These are phyloP conservation scores for Bruguiera gymnorhiza DNA, from an alignment of 345 rosid species.

Conservation along the genomic window DNA sequence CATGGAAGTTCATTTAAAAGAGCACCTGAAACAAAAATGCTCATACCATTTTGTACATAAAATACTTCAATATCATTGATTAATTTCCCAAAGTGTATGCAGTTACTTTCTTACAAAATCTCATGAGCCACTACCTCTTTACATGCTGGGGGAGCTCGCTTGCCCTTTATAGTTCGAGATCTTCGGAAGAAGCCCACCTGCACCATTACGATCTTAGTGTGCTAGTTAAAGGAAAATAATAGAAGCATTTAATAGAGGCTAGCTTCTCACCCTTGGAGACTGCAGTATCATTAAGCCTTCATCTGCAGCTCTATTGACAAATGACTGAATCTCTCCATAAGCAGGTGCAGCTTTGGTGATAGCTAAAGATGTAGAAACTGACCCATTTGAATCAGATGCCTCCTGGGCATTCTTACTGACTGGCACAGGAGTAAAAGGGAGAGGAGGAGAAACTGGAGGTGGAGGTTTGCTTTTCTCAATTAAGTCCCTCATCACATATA, in stretches of 20 bases:
- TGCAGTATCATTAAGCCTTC: constrained; percentile 68
- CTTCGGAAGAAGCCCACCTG: constrained; percentile 86
- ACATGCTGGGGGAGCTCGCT: constrained; percentile 80
- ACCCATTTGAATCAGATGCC: constrained; percentile 39
- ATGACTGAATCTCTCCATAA: constrained; percentile 37
- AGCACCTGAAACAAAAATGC: too few relatives aligned
- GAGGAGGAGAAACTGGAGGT: constrained; percentile 3
- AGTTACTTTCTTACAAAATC: neutral
- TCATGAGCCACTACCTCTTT: constrained; percentile 56
- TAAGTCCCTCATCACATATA: constrained; percentile 55
- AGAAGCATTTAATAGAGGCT: constrained; percentile 1
- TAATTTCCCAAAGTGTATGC: neutral
- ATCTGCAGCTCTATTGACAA: constrained; percentile 64
- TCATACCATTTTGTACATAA: too few relatives aligned
- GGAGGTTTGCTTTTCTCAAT: constrained; percentile 34
- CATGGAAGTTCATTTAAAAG: too few relatives aligned
- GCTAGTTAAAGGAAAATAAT: constrained; percentile 8
- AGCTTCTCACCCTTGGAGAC: constrained; percentile 69
- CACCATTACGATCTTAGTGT: constrained; percentile 24
- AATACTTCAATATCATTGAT: neutral
- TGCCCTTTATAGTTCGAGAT: constrained; percentile 76
- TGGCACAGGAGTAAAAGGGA: constrained; percentile 27
- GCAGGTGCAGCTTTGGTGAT: constrained; percentile 46
- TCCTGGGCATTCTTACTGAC: constrained; percentile 22
- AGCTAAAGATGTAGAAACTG: constrained; percentile 54